Evolutionary conservation across 192 early-diverging fungal genomes (phyloP), one percentile per base, ranked within the genome.

Genomic region (Entomortierella chlamydospora): DNA sequence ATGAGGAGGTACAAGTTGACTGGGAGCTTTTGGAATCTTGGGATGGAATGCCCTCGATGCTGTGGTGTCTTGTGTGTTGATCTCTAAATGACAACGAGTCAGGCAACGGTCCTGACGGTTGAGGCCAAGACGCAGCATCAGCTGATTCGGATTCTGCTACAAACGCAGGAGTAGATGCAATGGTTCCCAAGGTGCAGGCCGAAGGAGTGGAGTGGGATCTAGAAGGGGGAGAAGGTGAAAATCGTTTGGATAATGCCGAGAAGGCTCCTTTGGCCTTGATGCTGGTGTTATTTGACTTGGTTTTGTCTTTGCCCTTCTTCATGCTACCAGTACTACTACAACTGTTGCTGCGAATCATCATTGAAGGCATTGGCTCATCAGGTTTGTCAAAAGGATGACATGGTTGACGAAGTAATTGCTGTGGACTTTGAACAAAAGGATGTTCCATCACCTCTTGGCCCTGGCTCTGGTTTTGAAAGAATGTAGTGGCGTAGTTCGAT

Each of bases 211-310:
- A 72, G 20, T 33, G 54, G 28, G 54, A 57, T 57, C 55, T 55
- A 8, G 42, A 31, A n/a, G 61, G 61, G 5, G 61, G 70, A 2
- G 68, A 50, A 11, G 70, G 60, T 28, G 70, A 51, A 50, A 72
- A 72, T 9, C 70, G 60, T 50, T 57, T 72, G 1, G 70, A 64
- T 23, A 72, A 20, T 11, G 70, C 70, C 8, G 70, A 63, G 20
- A 72, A 25, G 23, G 70, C 54, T 25, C 61, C 41, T 37, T 70
- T 70, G 15, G 50, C 25, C 29, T 58, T 55, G 37, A 13, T 31
- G 28, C 25, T 63, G 47, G 12, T 52, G 49, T 29, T 59, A 26
- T 30, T 51, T 20, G n/a, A 43, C 31, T 59, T 58, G 4, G 26
- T 15, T 39, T 39, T 58, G 15, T 61, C 34, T 31, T 61, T 61